Evolutionary conservation across 768 basidiomycete genomes (phyloP).

Genomic region (Tremella yokohamensis): DNA sequence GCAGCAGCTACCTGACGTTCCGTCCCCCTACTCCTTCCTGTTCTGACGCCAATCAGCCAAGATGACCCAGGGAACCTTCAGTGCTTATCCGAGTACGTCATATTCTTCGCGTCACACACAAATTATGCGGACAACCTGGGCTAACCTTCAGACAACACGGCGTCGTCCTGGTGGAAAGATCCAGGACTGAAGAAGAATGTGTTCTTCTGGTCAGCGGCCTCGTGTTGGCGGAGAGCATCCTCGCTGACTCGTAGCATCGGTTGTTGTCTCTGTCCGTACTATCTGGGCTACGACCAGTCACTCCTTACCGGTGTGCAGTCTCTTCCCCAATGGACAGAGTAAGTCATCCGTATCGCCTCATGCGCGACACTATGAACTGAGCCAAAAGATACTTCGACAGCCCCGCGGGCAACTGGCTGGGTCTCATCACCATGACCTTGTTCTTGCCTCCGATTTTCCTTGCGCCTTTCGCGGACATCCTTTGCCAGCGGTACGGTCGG

Average conservation of each 20-base stretch:
- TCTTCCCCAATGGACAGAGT: not conserved
- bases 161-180: constrained; percentile 18
- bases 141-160: constrained; percentile 15
- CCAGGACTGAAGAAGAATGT: constrained; percentile 9
- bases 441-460: not conserved
- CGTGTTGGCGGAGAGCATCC: no score
- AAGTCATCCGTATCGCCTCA: not conserved
- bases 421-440: not conserved
- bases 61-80: no score
- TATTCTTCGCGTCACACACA: no score
- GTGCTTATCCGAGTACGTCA: no score
- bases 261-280: no score
- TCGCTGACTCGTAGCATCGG: no score
- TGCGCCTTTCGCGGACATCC: not conserved
- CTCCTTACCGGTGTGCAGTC: constrained; percentile 1
- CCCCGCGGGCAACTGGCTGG: not conserved
- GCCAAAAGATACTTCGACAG: not conserved
- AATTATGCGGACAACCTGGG: no score
- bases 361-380: no score
- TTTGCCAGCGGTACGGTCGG: not conserved
- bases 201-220: no score
- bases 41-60: no score
- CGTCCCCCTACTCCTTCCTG: no score
- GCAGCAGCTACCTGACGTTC: no score
- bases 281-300: not conserved